Conservation (phyloP, 1,139 yeast species). For the Magnusiomyces suaveolens region DNA sequence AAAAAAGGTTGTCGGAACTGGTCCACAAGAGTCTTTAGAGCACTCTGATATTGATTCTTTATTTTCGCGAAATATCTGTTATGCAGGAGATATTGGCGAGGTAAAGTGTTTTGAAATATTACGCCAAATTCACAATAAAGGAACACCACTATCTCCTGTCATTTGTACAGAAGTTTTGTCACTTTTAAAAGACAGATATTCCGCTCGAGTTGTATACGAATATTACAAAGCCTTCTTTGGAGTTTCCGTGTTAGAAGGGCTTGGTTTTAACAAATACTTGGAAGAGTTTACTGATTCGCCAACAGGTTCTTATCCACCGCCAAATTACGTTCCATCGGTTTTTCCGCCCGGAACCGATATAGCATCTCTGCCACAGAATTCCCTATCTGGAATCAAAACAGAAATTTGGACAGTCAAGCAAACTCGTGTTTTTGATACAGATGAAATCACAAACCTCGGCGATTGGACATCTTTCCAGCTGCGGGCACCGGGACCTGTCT, state of each 20-base stretch:
- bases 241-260: conserved; percentile 5
- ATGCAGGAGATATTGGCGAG: conserved; percentile 15
- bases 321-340: conserved; percentile 5
- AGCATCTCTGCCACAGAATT: not conserved
- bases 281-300: conserved; percentile 3
- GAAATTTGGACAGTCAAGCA: not conserved
- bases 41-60: not conserved
- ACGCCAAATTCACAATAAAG: conserved; percentile 14
- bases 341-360: not conserved
- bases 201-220: conserved; percentile 17
- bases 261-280: conserved; percentile 12
- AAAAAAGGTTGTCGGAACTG: not conserved
- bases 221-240: conserved; percentile 17
- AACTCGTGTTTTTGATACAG: not conserved
- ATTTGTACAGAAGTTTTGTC: conserved; percentile 20
- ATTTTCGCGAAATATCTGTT: not conserved
- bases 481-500: not conserved
- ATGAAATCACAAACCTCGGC: not conserved
- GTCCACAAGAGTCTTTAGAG: not conserved
- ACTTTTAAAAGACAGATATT: conserved; percentile 19
- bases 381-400: not conserved
- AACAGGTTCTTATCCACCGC: not conserved
- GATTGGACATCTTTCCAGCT: not conserved
- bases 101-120: conserved; percentile 22
- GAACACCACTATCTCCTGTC: conserved; percentile 11